These are phyloP conservation scores for Hebeloma cylindrosporum DNA, from an alignment of 768 basidiomycete species.

Conservation along the genomic window DNA sequence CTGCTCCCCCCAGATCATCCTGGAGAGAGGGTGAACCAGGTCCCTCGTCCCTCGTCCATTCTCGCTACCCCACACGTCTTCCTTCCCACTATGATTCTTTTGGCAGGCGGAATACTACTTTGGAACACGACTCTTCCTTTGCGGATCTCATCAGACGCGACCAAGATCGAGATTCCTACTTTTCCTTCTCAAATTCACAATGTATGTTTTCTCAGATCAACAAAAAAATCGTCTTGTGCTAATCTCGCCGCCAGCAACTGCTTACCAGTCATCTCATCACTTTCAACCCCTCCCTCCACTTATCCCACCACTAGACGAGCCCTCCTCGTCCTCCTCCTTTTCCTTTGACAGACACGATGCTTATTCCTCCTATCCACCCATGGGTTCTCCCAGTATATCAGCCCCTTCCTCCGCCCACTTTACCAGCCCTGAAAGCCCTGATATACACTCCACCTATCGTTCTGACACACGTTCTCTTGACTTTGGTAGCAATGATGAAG, in stretches of 20 bases:
- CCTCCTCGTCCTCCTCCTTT: conserved; percentile 8
- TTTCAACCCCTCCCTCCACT: conserved; percentile 7
- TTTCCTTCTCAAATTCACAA: too few species aligned
- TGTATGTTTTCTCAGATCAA: too few species aligned
- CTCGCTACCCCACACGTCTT: conserved; percentile 14
- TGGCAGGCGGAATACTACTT: conserved; percentile 9
- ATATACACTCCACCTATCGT: conserved; percentile 12
- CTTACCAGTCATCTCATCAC: not conserved
- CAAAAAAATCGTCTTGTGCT: not conserved
- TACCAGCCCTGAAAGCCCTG: conserved; percentile 15
- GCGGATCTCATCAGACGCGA: conserved; percentile 7
- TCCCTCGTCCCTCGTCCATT: conserved; percentile 33
- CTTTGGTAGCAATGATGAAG: conserved; percentile 26
- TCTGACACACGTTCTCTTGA: conserved; percentile 21
- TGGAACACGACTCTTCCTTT: conserved; percentile 4
- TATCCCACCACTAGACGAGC: conserved; percentile 7
- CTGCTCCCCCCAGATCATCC: conserved; percentile 25
- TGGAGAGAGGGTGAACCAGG: conserved; percentile 50
- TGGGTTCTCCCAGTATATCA: conserved; percentile 19
- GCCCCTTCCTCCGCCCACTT: conserved; percentile 14
- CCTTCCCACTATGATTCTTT: conserved; percentile 19
- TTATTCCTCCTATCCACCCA: conserved; percentile 15
- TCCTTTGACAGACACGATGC: conserved; percentile 18
- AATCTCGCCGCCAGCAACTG: not conserved
- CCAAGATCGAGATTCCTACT: conserved; percentile 8